Evolutionary conservation across 805 yeast species (phyloP).

Genomic region (Candida pini): DNA sequence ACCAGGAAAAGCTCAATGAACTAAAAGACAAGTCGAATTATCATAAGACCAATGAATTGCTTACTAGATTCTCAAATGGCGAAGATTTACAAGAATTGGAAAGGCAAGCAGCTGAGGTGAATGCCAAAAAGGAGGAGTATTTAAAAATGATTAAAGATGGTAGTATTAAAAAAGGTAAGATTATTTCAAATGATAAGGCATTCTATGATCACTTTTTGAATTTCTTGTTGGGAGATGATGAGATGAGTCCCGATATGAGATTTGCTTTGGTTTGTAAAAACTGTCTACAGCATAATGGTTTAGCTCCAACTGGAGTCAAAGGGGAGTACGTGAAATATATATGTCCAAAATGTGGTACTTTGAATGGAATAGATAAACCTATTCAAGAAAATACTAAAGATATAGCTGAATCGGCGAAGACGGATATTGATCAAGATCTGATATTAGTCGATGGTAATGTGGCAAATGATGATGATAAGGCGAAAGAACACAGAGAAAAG

Average conservation of each 20-base stretch:
- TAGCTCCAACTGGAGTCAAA: conserved; percentile 64
- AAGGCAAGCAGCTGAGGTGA: conserved; percentile 38
- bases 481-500: too few relatives aligned
- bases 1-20: conserved; percentile 31
- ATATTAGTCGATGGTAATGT: too few relatives aligned
- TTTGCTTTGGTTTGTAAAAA: conserved; percentile 66
- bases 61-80: conserved; percentile 56
- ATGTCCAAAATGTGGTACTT: conserved; percentile 60
- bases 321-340: conserved; percentile 48
- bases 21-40: conserved; percentile 56
- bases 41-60: conserved; percentile 66
- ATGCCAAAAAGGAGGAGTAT: conserved; percentile 33
- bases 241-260: conserved; percentile 50
- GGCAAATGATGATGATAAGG: too few relatives aligned
- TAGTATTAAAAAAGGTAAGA: conserved; percentile 9
- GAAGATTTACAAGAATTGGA: conserved; percentile 37
- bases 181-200: conserved; percentile 5
- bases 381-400: too few relatives aligned
- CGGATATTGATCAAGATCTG: not conserved
- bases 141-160: conserved; percentile 30
- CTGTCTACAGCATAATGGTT: conserved; percentile 72
- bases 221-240: conserved; percentile 56
- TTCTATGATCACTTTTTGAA: conserved; percentile 33
- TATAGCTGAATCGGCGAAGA: too few relatives aligned
- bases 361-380: conserved; percentile 24